Percentiles rank a stretch among this genome's conserved stretches.
Conservation (phyloP, 345 rosid genomes). For the Aegle marmelos region DNA sequence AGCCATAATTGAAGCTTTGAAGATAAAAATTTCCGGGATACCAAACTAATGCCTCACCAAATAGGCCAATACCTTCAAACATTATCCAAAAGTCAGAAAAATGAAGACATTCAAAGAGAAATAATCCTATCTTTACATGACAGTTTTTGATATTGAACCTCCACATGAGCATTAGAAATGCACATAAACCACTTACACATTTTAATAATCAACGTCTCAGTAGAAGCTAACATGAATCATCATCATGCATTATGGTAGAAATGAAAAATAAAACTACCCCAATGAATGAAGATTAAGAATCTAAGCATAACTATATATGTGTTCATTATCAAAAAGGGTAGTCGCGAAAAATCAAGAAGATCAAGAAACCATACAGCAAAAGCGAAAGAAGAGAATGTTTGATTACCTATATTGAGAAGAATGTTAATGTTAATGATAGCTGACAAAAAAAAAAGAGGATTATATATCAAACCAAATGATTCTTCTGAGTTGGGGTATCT, state of each 20-base stretch:
- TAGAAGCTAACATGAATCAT: too few species aligned
- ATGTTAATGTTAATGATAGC: slow-evolving; percentile 22
- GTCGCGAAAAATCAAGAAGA: background rate
- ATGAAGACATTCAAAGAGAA: background rate
- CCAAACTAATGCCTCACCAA: slow-evolving; percentile 9
- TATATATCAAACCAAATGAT: slow-evolving; percentile 24
- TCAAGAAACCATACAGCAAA: background rate
- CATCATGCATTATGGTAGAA: too few species aligned
- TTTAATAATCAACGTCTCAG: too few species aligned
- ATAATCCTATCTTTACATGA: background rate
- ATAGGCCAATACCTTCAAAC: background rate
- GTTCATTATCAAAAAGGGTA: background rate
- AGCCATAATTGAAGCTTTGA: slow-evolving; percentile 36
- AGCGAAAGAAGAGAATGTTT: background rate
- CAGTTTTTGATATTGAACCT: background rate
- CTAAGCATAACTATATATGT: background rate
- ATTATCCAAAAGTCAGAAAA: background rate
- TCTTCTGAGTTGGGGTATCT: slow-evolving; percentile 2
- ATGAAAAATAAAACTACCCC: background rate
- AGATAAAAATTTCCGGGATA: background rate
- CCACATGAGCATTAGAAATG: background rate
- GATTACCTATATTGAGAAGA: slow-evolving; percentile 26
- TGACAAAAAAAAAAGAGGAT: slow-evolving; percentile 10
- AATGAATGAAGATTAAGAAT: background rate
- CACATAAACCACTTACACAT: too few species aligned